Percentiles rank a stretch among this genome's conserved stretches.
These are phyloP conservation scores for Coffea canephora DNA, from an alignment of 257 asterid species.

Conservation along the genomic window DNA sequence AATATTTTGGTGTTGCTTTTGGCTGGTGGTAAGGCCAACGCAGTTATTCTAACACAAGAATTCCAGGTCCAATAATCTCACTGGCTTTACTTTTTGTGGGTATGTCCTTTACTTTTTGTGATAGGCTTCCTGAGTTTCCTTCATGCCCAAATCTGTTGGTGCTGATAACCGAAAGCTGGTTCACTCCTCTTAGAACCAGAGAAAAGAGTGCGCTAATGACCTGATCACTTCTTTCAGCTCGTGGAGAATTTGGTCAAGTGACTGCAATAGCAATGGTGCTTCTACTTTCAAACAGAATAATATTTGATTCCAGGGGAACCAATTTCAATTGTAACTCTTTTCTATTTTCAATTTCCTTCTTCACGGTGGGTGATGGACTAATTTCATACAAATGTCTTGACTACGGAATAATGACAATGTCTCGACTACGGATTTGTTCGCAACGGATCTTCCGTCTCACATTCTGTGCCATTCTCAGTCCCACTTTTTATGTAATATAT, in stretches of 20 bases:
- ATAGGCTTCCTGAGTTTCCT: constrained; percentile 2
- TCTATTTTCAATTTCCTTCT: not conserved
- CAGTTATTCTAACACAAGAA: constrained; percentile 12
- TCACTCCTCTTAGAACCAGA: not conserved
- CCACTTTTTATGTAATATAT: too few species aligned
- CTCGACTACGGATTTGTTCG: too few species aligned
- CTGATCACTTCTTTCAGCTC: not conserved
- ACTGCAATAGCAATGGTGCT: too few species aligned
- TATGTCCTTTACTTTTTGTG: not conserved
- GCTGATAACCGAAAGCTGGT: constrained; percentile 1
- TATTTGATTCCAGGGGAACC: constrained; percentile 7
- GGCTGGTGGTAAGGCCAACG: constrained; percentile 23
- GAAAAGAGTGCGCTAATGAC: not conserved
- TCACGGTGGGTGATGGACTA: not conserved
- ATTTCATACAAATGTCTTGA: too few species aligned
- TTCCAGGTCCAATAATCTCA: not conserved
- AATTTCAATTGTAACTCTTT: not conserved
- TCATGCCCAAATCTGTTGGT: not conserved
- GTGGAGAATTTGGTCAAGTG: not conserved
- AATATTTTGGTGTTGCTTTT: constrained; percentile 15
- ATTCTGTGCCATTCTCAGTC: too few species aligned
- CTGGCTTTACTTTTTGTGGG: too few species aligned
- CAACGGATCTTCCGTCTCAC: too few species aligned
- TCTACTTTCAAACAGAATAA: too few species aligned
- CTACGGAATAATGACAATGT: too few species aligned